Evolutionary conservation across 1,139 yeast species (phyloP).

Genomic region (Taphrina pruni): DNA sequence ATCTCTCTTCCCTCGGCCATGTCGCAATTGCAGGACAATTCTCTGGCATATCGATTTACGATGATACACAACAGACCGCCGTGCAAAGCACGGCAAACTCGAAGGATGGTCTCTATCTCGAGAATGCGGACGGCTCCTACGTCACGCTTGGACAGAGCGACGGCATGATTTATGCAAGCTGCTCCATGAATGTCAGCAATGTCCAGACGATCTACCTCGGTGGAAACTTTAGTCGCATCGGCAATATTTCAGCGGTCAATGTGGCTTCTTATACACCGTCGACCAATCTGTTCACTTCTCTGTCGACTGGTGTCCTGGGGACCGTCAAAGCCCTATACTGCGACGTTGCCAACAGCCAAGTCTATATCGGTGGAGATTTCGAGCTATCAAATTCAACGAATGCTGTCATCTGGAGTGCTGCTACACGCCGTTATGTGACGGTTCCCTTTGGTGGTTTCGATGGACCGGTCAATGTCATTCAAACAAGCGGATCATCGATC

Average conservation of each 20-base stretch:
- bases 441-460: conserved; percentile 84
- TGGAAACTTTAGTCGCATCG: conserved; percentile 54
- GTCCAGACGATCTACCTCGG: conserved; percentile 54
- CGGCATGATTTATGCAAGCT: conserved; percentile 51
- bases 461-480: conserved; percentile 67
- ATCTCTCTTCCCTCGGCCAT: conserved; percentile 50
- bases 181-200: conserved; percentile 49
- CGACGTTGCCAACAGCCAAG: conserved; percentile 57
- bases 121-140: conserved; percentile 41
- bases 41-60: conserved; percentile 65
- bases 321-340: conserved; percentile 60
- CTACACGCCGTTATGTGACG: conserved; percentile 55
- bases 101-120: conserved; percentile 41
- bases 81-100: conserved; percentile 46
- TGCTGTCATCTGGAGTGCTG: conserved; percentile 68
- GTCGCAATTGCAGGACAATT: conserved; percentile 71
- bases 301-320: conserved; percentile 59
- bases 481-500: conserved; percentile 59
- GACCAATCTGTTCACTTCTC: conserved; percentile 55
- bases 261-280: conserved; percentile 64
- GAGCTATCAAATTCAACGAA: conserved; percentile 63
- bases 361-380: conserved; percentile 85
- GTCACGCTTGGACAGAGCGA: conserved; percentile 46
- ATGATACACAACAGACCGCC: conserved; percentile 51
- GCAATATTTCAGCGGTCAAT: conserved; percentile 54